These are phyloP conservation scores for Cydonia oblonga DNA, from an alignment of 331 rosid genomes.

Conservation along the genomic window DNA sequence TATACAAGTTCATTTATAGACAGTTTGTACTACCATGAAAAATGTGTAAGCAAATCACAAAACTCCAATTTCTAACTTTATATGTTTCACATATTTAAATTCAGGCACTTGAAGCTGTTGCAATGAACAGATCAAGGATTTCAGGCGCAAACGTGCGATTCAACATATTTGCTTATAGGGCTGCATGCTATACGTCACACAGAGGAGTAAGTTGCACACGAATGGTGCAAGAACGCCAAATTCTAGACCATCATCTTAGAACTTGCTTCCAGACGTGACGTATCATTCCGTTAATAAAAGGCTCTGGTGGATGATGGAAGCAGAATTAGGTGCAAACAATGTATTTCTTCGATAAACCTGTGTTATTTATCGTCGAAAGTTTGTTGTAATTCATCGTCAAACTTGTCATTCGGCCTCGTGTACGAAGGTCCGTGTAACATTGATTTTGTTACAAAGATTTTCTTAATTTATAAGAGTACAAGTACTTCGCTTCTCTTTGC, in stretches of 20 bases:
- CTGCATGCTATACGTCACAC: neutral
- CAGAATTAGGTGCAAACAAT: neutral
- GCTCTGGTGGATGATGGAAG: neutral
- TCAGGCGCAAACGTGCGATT: neutral
- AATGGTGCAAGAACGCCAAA: conserved; percentile 11
- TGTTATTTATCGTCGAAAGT: neutral
- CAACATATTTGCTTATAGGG: conserved; percentile 3
- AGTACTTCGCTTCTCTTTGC: too few species aligned
- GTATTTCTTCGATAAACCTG: neutral
- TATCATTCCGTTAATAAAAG: neutral
- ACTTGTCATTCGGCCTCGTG: neutral
- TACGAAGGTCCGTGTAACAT: neutral
- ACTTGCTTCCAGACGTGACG: neutral
- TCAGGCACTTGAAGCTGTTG: conserved; percentile 5
- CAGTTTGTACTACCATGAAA: neutral
- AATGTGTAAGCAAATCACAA: neutral
- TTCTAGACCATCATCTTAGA: neutral
- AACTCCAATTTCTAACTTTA: neutral
- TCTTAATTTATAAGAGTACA: neutral
- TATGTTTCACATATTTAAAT: conserved; percentile 2
- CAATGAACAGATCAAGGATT: conserved; percentile 3
- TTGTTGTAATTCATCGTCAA: neutral
- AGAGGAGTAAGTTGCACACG: neutral
- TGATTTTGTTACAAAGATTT: neutral
- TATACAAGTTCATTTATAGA: neutral